These are phyloP conservation scores for Monosporascus sp. DNA, from an alignment of 2,329 filamentous ascomycete genomes.

Conservation along the genomic window DNA sequence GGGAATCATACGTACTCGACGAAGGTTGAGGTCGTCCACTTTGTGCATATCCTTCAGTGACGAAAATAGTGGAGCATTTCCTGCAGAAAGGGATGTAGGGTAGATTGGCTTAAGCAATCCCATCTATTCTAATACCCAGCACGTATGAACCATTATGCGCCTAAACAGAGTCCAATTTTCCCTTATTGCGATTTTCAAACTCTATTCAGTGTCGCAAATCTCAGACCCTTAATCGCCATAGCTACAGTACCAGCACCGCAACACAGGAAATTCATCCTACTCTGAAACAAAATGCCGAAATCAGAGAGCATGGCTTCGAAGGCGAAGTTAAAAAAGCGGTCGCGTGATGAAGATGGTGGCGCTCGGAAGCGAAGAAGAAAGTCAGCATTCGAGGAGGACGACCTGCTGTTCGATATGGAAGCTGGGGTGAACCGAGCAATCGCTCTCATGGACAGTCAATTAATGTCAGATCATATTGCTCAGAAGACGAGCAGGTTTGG, in stretches of 20 bases:
- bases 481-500: slow-evolving; percentile 75
- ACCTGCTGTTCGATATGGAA: slow-evolving; percentile 58
- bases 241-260: no score
- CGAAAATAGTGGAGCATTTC: no score
- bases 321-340: slow-evolving; percentile 47
- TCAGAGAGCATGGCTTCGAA: slow-evolving; percentile 18
- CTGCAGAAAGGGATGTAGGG: no score
- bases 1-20: no score
- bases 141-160: background rate
- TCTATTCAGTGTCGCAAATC: background rate
- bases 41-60: no score
- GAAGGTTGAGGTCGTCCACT: no score
- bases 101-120: no score
- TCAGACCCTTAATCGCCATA: background rate
- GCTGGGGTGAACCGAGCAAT: slow-evolving; percentile 76
- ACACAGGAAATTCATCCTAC: background rate
- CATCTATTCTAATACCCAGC: no score
- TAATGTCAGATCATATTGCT: slow-evolving; percentile 81
- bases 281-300: slow-evolving; percentile 7
- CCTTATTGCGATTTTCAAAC: background rate
- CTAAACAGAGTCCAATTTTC: background rate
- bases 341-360: slow-evolving; percentile 42
- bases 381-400: slow-evolving; percentile 47
- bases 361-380: slow-evolving; percentile 53
- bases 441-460: slow-evolving; percentile 72